A percentile compares a stretch with the other conserved stretches of the same genome.
phyloP scores from a whole-genome alignment of 1,284 basidiomycete genomes.

The Ustilago hordei region DNA sequence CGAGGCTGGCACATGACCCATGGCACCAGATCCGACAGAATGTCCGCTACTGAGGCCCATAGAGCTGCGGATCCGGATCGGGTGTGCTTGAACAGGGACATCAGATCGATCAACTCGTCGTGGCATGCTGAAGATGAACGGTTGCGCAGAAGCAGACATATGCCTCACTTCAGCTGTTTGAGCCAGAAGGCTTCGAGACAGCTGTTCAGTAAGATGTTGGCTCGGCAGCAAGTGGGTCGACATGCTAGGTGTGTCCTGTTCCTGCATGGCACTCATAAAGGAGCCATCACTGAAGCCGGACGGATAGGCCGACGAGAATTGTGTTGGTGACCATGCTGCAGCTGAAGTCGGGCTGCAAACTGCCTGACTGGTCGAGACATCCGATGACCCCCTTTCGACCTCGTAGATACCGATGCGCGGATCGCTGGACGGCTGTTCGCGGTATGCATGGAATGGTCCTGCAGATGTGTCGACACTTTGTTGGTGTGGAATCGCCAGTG shows the following conservation, averaged over 20 bases:
- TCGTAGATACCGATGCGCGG: neutral
- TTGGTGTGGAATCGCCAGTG: neutral
- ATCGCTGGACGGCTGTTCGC: constrained; percentile 14
- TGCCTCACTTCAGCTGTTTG: neutral
- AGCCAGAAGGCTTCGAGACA: neutral
- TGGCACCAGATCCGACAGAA: neutral
- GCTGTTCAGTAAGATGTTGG: constrained; percentile 21
- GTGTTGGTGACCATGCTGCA: constrained; percentile 8
- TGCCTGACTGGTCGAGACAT: neutral
- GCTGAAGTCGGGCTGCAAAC: constrained; percentile 9
- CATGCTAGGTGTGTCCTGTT: constrained; percentile 31
- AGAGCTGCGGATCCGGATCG: neutral
- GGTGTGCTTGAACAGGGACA: neutral
- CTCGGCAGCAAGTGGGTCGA: constrained; percentile 24
- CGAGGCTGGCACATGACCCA: neutral
- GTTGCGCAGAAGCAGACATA: neutral
- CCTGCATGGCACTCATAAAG: constrained; percentile 5
- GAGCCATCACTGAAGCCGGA: neutral
- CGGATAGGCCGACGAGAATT: constrained; percentile 1
- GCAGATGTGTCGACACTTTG: neutral
- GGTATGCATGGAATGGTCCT: constrained; percentile 6
- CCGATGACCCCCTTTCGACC: neutral
- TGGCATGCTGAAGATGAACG: neutral
- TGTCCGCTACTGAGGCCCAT: neutral
- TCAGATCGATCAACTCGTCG: neutral